Percentiles rank a stretch among this genome's conserved stretches.
Conservation (phyloP, 176 grass and related monocot genomes). For the Triticum monococcum region DNA sequence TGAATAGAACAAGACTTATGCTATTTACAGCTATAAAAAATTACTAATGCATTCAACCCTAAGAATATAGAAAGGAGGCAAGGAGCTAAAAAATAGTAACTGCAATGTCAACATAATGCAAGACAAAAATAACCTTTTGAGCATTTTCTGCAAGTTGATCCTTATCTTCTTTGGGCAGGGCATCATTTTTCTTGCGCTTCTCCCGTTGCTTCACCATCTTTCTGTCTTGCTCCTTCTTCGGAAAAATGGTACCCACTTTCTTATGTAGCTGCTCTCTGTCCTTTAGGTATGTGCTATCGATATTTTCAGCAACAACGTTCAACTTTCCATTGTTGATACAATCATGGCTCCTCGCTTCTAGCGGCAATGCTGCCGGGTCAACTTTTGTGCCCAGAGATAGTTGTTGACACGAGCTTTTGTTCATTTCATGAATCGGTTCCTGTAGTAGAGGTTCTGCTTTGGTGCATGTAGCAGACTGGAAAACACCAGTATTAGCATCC, state of each 20-base stretch:
- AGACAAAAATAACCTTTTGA: slow-evolving; percentile 55
- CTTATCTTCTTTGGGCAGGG: slow-evolving; percentile 50
- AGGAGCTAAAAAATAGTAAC: not conserved
- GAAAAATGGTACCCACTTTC: not conserved
- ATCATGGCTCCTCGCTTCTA: not conserved
- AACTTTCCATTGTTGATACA: slow-evolving; percentile 6
- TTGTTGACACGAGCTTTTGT: slow-evolving; percentile 3
- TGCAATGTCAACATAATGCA: not conserved
- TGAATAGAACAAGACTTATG: not conserved
- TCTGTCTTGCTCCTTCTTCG: slow-evolving; percentile 37
- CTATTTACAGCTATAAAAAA: not conserved
- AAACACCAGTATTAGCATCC: slow-evolving; percentile 12
- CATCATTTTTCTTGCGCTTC: slow-evolving; percentile 42
- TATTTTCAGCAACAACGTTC: slow-evolving; percentile 27
- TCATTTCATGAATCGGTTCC: not conserved
- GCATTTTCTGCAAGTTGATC: slow-evolving; percentile 28
- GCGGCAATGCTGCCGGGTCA: slow-evolving; percentile 17
- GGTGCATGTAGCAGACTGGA: slow-evolving; percentile 3
- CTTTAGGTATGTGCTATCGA: slow-evolving; percentile 17
- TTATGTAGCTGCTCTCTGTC: slow-evolving; percentile 1
- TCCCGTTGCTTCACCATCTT: slow-evolving; percentile 42
- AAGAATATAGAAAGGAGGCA: not conserved
- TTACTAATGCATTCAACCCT: not conserved
- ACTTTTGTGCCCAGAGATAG: slow-evolving; percentile 4
- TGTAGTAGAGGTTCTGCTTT: not conserved